These are phyloP conservation scores for Leccinum fibrillosum DNA, from an alignment of 768 basidiomycete species.

Conservation along the genomic window DNA sequence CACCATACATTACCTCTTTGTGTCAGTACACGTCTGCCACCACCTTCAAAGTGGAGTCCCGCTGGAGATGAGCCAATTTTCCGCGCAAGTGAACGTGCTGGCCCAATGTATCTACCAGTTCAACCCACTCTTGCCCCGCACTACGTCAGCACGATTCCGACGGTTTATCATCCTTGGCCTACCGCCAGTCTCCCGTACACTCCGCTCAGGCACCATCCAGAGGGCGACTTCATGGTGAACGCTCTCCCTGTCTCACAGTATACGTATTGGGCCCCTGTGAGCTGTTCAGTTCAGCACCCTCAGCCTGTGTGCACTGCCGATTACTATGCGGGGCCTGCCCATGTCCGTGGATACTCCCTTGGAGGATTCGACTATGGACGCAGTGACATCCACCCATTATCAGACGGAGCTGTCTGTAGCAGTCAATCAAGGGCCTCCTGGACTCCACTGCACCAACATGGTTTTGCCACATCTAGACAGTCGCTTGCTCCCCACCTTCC, in stretches of 20 bases:
- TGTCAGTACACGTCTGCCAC: conserved; percentile 47
- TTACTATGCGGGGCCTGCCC: conserved; percentile 43
- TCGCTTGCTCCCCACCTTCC: conserved; percentile 42
- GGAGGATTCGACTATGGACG: conserved; percentile 52
- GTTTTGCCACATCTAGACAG: conserved; percentile 40
- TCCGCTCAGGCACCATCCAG: conserved; percentile 20
- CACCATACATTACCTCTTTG: conserved; percentile 10
- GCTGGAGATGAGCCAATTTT: conserved; percentile 73
- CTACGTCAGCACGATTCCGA: conserved; percentile 30
- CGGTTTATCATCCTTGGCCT: conserved; percentile 31
- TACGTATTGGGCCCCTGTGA: conserved; percentile 21
- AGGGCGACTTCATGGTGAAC: conserved; percentile 15
- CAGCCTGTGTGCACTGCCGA: conserved; percentile 57
- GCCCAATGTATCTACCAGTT: conserved; percentile 63
- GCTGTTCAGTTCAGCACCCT: conserved; percentile 48
- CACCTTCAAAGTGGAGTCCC: conserved; percentile 81
- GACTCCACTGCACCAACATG: conserved; percentile 40
- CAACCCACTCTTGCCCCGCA: conserved; percentile 46
- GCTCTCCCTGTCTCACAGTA: conserved; percentile 15
- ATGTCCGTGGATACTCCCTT: conserved; percentile 60
- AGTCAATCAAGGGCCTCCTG: conserved; percentile 41
- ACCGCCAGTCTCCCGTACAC: conserved; percentile 11
- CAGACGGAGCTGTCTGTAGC: conserved; percentile 39
- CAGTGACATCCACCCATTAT: conserved; percentile 43
- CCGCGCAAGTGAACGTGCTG: conserved; percentile 48